Evolutionary conservation across 192 early-diverging fungal genomes (phyloP).

Genomic region (Tieghemiomyces parasiticus): DNA sequence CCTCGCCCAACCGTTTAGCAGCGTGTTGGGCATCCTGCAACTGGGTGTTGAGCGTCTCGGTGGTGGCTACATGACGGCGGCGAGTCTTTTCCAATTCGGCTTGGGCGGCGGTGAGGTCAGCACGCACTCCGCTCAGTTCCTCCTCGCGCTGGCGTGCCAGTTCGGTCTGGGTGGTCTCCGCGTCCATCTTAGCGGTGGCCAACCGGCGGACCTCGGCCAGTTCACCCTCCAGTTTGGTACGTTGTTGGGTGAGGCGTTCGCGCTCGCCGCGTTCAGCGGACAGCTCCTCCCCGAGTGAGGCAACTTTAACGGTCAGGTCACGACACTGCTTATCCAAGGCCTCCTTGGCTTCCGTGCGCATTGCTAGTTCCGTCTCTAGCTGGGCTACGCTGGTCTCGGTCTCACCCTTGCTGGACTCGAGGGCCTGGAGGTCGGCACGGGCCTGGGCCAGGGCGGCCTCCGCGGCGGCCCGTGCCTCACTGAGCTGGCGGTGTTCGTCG

Average conservation of each 20-base stretch:
- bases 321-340: slow-evolving; percentile 39
- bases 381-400: slow-evolving; percentile 2
- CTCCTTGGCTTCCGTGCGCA: slow-evolving; percentile 23
- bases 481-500: background rate
- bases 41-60: slow-evolving; percentile 32
- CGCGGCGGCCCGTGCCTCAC: background rate
- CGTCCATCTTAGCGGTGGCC: slow-evolving; percentile 42
- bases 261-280: slow-evolving; percentile 25
- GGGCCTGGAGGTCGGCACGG: slow-evolving; percentile 15
- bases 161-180: slow-evolving; percentile 39
- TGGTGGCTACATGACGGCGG: slow-evolving; percentile 22
- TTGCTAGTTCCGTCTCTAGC: slow-evolving; percentile 11
- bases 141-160: slow-evolving; percentile 39
- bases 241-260: slow-evolving; percentile 16
- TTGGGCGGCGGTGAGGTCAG: slow-evolving; percentile 28
- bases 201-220: slow-evolving; percentile 31
- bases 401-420: slow-evolving; percentile 7
- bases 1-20: slow-evolving; percentile 18
- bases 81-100: slow-evolving; percentile 36
- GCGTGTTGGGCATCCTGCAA: slow-evolving; percentile 32
- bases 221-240: slow-evolving; percentile 25
- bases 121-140: slow-evolving; percentile 34
- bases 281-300: slow-evolving; percentile 36
- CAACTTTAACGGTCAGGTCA: slow-evolving; percentile 42
- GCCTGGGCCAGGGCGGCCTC: slow-evolving; percentile 12